These are phyloP conservation scores for Syzygium grande DNA, from an alignment of 345 rosid genomes.

Conservation along the genomic window DNA sequence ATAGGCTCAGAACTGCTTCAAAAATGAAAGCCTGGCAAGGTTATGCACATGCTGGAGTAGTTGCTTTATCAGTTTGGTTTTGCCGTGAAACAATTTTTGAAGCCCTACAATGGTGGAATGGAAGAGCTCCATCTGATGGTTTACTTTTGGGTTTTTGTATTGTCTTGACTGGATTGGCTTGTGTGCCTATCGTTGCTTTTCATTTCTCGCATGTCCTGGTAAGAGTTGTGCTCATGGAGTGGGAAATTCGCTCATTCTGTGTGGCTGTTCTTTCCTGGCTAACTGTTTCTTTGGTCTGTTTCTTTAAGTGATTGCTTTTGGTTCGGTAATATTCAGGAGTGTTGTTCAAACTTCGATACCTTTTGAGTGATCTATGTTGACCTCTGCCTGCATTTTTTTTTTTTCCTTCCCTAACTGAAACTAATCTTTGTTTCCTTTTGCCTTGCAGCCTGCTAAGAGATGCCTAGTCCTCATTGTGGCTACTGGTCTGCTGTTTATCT, in stretches of 20 bases:
- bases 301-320: background rate
- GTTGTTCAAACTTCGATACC: background rate
- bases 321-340: background rate
- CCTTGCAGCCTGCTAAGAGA: conserved; percentile 86
- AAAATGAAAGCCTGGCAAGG: conserved; percentile 99
- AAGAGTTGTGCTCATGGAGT: conserved; percentile 6
- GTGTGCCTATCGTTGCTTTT: conserved; percentile 81
- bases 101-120: conserved; percentile 96
- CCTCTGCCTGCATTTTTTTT: background rate
- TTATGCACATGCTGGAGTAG: conserved; percentile 74
- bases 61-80: conserved; percentile 84
- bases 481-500: conserved; percentile 73
- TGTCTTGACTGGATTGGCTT: conserved; percentile 75
- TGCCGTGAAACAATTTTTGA: conserved; percentile 97
- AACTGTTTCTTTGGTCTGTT: background rate
- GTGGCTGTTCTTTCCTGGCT: background rate
- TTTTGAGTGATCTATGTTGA: background rate
- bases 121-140: conserved; percentile 92
- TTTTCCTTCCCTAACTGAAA: background rate
- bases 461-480: conserved; percentile 83
- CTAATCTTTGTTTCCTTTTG: background rate
- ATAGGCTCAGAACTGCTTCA: conserved; percentile 65
- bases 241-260: background rate
- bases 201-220: conserved; percentile 96
- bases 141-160: conserved; percentile 89